A percentile compares a stretch with the other conserved stretches of the same genome.
phyloP scores from a whole-genome alignment of 176 grass and related monocot genomes.

The Urochloa ruziziensis region DNA sequence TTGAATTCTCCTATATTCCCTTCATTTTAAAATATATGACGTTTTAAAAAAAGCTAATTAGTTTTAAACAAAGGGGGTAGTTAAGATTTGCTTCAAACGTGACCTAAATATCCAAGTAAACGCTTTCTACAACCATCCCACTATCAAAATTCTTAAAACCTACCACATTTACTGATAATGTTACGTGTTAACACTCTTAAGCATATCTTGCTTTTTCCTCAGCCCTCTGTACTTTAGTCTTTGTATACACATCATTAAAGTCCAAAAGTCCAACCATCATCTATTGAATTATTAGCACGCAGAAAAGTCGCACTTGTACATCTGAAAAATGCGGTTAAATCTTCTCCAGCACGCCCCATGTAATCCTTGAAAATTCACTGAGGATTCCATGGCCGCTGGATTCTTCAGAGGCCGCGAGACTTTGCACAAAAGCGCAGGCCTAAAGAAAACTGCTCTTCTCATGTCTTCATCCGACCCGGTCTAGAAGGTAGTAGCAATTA shows the following conservation, averaged over 20 bases:
- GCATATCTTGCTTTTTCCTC: neutral
- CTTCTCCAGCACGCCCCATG: constrained; percentile 27
- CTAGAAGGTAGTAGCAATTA: neutral
- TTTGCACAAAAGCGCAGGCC: neutral
- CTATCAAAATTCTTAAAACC: constrained; percentile 2
- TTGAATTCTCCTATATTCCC: neutral
- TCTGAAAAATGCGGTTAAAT: neutral
- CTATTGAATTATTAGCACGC: constrained; percentile 18
- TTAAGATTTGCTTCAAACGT: neutral
- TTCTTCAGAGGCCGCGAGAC: neutral
- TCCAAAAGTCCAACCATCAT: constrained; percentile 33
- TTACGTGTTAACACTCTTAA: neutral
- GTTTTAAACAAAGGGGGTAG: no score
- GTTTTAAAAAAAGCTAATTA: no score
- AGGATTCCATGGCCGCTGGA: constrained; percentile 3
- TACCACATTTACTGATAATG: no score
- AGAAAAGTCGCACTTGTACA: constrained; percentile 35
- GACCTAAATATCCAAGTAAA: neutral
- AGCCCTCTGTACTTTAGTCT: constrained; percentile 30
- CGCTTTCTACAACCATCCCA: constrained; percentile 6
- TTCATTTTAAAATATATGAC: neutral
- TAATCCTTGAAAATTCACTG: neutral
- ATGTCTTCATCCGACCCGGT: neutral
- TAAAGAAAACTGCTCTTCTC: neutral
- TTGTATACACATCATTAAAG: constrained; percentile 27